These are phyloP conservation scores for Penicillium sp. DNA, from an alignment of 2,329 filamentous ascomycete species.

Conservation along the genomic window DNA sequence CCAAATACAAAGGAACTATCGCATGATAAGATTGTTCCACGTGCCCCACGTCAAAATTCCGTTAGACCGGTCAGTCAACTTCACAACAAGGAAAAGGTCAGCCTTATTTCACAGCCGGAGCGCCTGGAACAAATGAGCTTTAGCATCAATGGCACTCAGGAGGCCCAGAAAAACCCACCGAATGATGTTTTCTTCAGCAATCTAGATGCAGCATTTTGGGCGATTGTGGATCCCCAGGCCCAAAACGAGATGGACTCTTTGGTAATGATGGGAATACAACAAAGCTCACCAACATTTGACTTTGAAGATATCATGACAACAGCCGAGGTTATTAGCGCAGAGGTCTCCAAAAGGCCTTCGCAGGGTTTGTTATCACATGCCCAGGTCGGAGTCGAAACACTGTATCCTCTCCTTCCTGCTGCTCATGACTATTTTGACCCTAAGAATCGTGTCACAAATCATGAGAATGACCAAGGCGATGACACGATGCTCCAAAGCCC, in stretches of 20 bases:
- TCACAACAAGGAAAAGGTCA: neutral
- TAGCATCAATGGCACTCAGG: neutral
- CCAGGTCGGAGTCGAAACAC: neutral
- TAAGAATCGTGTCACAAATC: neutral
- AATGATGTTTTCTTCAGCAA: neutral
- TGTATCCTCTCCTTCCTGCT: neutral
- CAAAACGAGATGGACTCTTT: neutral
- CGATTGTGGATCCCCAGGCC: neutral
- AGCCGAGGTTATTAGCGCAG: neutral
- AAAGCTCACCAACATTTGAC: neutral
- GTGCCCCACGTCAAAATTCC: neutral
- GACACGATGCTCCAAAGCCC: neutral
- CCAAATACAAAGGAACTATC: neutral
- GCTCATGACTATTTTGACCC: neutral
- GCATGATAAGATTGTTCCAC: neutral
- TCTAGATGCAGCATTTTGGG: neutral
- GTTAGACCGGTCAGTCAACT: neutral
- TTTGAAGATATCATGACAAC: neutral
- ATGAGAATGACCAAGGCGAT: neutral
- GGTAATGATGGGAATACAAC: neutral
- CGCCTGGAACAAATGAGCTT: neutral
- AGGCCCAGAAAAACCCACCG: neutral
- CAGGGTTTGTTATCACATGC: neutral
- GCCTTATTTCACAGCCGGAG: neutral
- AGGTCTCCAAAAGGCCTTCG: neutral